These are phyloP conservation scores for Pseudoneurospora amorphoporcata DNA, from an alignment of 495 filamentous ascomycete genomes.

Conservation along the genomic window DNA sequence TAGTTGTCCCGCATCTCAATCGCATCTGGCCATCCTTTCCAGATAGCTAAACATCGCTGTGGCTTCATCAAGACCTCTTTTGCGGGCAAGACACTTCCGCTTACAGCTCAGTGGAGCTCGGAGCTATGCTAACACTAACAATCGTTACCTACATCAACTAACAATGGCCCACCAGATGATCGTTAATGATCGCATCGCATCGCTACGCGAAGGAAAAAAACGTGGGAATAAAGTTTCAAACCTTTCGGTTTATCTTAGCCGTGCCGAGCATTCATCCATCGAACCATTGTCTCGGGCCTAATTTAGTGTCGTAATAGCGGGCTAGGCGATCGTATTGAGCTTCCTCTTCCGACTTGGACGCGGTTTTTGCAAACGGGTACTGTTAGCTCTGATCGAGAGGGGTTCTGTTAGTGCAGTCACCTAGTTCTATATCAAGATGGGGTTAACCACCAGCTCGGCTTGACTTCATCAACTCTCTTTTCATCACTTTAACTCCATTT, in stretches of 20 bases:
- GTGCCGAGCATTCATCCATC: background rate
- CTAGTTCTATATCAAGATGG: background rate
- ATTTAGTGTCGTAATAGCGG: background rate
- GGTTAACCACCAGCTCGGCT: background rate
- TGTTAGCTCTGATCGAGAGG: background rate
- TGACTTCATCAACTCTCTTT: background rate
- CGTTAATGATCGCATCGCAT: background rate
- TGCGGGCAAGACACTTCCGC: no score
- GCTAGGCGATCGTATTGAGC: background rate
- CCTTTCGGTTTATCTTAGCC: background rate
- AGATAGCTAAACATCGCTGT: background rate
- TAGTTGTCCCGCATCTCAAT: no score
- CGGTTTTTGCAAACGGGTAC: background rate
- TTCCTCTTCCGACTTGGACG: background rate
- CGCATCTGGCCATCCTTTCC: no score
- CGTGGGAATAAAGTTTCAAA: background rate
- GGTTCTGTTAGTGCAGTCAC: background rate
- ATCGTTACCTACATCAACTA: background rate
- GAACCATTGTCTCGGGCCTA: background rate
- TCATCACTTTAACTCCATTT: background rate
- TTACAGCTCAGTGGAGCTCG: background rate
- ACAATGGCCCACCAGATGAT: background rate
- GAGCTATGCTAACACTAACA: background rate
- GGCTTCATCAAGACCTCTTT: background rate
- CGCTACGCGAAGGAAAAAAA: background rate